A percentile compares a stretch with the other conserved stretches of the same genome.
Evolutionary conservation across 169 alveolate genomes (phyloP).

Genomic region (Plasmodium vivax): DNA sequence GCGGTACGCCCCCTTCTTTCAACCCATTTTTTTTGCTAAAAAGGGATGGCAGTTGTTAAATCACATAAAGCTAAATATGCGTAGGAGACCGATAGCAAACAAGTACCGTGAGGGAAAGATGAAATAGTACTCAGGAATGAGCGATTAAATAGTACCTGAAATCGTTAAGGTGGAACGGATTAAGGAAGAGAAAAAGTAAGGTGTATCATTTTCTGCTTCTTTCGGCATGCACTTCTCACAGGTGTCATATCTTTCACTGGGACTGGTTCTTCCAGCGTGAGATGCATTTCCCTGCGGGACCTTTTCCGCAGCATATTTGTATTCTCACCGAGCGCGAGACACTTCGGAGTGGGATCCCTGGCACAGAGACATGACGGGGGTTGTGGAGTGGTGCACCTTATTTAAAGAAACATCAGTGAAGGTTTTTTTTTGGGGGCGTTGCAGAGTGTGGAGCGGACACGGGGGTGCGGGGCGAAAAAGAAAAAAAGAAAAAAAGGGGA

Average conservation of each 20-base stretch:
- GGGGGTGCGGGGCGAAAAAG: not conserved
- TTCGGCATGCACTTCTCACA: not conserved
- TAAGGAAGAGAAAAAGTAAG: slow-evolving; percentile 79
- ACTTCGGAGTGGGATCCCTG: not conserved
- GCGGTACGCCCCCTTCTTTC: not conserved
- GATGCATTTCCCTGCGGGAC: not conserved
- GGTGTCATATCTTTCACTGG: not conserved
- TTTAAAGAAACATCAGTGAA: slow-evolving; percentile 10
- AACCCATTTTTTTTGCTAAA: not conserved
- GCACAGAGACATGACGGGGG: not conserved
- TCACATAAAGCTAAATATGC: slow-evolving; percentile 90
- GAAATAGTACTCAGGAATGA: slow-evolving; percentile 93
- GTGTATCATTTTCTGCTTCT: slow-evolving; percentile 16
- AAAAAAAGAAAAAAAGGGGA: not conserved
- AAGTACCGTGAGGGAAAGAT: slow-evolving; percentile 95
- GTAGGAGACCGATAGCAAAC: slow-evolving; percentile 94
- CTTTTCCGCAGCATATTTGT: not conserved
- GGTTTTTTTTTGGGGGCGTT: not conserved
- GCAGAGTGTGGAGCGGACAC: not conserved
- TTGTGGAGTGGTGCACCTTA: not conserved
- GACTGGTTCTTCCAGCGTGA: not conserved
- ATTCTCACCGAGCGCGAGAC: not conserved
- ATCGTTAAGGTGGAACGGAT: slow-evolving; percentile 91
- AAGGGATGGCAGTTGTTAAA: slow-evolving; percentile 74
- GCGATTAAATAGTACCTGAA: slow-evolving; percentile 90